Conservation (phyloP, 2,329 filamentous ascomycete genomes). For the Verticillium longisporum region DNA sequence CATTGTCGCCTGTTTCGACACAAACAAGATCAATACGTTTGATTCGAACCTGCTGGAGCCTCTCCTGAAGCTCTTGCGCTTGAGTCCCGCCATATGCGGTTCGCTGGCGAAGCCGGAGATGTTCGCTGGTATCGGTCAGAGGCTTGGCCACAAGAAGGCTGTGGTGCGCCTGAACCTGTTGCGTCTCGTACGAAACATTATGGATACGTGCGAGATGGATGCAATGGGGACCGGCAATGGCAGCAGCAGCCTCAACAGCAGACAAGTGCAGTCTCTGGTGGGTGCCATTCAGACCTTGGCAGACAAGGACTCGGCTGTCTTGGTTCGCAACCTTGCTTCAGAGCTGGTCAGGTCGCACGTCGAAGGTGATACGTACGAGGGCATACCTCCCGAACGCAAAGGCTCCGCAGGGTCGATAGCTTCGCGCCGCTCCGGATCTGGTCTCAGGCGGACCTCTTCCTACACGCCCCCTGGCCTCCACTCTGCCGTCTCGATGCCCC, state of each 20-base stretch:
- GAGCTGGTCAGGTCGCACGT: constrained; percentile 61
- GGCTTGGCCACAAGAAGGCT: constrained; percentile 87
- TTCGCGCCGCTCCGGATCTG: constrained; percentile 28
- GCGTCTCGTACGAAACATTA: constrained; percentile 84
- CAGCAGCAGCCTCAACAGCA: constrained; percentile 46
- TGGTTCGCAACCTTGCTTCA: constrained; percentile 84
- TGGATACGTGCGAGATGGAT: constrained; percentile 66
- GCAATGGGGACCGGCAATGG: constrained; percentile 33
- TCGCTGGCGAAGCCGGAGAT: constrained; percentile 80
- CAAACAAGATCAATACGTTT: constrained; percentile 82
- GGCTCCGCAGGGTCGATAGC: constrained; percentile 18
- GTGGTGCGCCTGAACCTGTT: constrained; percentile 87
- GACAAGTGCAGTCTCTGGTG: constrained; percentile 66
- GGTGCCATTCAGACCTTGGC: constrained; percentile 76
- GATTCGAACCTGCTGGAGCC: constrained; percentile 90
- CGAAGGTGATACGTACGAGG: constrained; percentile 32
- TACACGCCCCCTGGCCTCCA: constrained; percentile 50
- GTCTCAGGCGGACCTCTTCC: constrained; percentile 40
- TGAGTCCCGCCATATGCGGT: constrained; percentile 80
- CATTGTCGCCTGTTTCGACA: constrained; percentile 82
- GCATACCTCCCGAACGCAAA: constrained; percentile 21
- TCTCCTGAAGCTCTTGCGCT: constrained; percentile 83
- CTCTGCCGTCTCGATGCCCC: constrained; percentile 39
- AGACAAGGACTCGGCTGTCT: constrained; percentile 81
- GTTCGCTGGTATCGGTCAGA: constrained; percentile 80